Base-by-base conservation (phyloP, 169 alveolate genomes). In the Cyclospora cayetanensis region DNA sequence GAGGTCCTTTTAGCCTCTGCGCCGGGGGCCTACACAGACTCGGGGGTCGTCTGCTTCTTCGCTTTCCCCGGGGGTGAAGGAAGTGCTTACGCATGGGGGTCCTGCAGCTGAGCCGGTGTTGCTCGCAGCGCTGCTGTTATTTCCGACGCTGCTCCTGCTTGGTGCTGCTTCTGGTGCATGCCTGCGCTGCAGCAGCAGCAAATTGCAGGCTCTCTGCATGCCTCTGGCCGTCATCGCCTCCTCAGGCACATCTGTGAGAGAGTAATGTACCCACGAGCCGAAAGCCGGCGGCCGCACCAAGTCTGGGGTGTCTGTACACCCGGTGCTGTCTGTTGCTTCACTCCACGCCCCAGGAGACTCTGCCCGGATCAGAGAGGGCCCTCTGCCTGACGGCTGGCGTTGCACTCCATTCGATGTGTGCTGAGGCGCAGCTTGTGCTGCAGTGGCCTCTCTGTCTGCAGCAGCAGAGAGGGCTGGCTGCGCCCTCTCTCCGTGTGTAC, bases 311-410 rank as follows among this genome's bases (percentile, higher is more conserved):
- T 76, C 86, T 43, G 86, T 76, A 76, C 86, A 76, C 65, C 66
- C 41, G 66, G 86, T 76, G 86, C 86, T 76, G 46, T 76, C 86
- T 2, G 86, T 76, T 1, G 86, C 86, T 55, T 76, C 86, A 76
- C 86, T 76, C 29, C 86, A 42, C 27, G 86, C 65, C 66, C 86
- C 86, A 41, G 86, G 86, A 42, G 86, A 76, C 27, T 76, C 86
- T 55, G 65, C 86, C 25, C 86, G 66, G 15, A 65, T 65, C 27
- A 37, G 12, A 25, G 86, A 31, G 9, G 72, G 34, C n/a, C 34
- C 72, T 11, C 60, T 7, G 60, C 60, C 15, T 7, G 15, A 46
- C n/a, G 60, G 60, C 60, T 46, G n/a, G n/a, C 15, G 60, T 15
- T 11, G 60, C n/a, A 7, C 15, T 7, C 60, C 60, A 11, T 15